These are phyloP conservation scores for Ophiocordyceps camponoti-leonardi DNA, from an alignment of 2,329 filamentous ascomycete species.

Conservation along the genomic window DNA sequence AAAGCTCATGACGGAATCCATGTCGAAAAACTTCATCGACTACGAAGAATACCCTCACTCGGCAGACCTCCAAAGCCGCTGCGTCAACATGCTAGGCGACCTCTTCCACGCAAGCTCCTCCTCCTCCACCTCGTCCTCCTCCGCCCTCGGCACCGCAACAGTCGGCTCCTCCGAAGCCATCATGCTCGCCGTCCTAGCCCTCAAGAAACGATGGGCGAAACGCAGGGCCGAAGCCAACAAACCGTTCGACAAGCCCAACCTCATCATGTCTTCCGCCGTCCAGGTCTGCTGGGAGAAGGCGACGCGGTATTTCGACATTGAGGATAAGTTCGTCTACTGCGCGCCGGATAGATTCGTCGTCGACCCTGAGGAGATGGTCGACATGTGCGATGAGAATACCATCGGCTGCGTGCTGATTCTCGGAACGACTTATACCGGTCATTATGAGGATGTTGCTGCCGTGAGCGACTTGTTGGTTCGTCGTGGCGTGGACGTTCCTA, in stretches of 20 bases:
- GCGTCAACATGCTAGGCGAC: constrained; percentile 76
- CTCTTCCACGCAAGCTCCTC: constrained; percentile 80
- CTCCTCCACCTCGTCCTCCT: constrained; percentile 48
- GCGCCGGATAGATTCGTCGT: constrained; percentile 43
- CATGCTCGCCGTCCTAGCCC: constrained; percentile 68
- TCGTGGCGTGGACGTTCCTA: constrained; percentile 61
- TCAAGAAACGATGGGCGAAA: constrained; percentile 93
- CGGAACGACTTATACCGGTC: constrained; percentile 85
- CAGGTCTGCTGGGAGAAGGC: constrained; percentile 98
- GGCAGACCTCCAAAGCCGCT: constrained; percentile 80
- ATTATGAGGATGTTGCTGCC: constrained; percentile 86
- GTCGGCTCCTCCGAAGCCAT: constrained; percentile 84
- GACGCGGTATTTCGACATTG: constrained; percentile 77
- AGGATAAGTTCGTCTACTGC: constrained; percentile 65
- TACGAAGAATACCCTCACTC: constrained; percentile 73
- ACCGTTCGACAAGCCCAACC: constrained; percentile 65
- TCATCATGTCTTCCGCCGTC: constrained; percentile 90
- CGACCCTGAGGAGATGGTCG: constrained; percentile 43
- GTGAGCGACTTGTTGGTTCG: constrained; percentile 76
- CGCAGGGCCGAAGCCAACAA: constrained; percentile 70
- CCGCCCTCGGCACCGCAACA: constrained; percentile 71
- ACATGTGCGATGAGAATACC: constrained; percentile 48
- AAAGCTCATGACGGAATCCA: constrained; percentile 83
- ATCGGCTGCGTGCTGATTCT: constrained; percentile 89
- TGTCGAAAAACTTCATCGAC: constrained; percentile 91